Percentiles rank a stretch among this genome's conserved stretches.
Conservation (phyloP, 1,284 basidiomycete genomes). For the Sanghuangporus weigelae region DNA sequence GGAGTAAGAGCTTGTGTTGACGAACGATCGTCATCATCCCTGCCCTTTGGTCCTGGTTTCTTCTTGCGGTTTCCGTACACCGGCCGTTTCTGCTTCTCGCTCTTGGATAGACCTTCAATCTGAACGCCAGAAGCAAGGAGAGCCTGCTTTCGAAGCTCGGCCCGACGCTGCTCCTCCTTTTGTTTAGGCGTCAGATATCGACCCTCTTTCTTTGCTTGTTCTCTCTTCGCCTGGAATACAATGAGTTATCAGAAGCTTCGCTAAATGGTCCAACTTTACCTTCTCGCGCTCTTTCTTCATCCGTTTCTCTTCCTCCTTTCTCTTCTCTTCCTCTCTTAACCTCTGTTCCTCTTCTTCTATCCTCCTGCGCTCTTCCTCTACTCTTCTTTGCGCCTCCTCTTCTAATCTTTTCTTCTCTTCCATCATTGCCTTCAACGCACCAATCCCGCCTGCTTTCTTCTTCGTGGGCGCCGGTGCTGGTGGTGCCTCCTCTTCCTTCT, state of each 20-base stretch:
- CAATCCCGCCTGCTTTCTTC: conserved; percentile 62
- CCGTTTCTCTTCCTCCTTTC: conserved; percentile 79
- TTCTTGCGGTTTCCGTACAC: conserved; percentile 85
- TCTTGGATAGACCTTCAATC: conserved; percentile 80
- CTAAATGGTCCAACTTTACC: conserved; percentile 43
- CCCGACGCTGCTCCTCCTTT: conserved; percentile 89
- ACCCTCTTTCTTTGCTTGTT: conserved; percentile 86
- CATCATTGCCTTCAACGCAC: conserved; percentile 77
- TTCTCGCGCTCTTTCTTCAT: conserved; percentile 89
- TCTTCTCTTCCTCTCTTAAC: conserved; percentile 71
- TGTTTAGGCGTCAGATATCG: conserved; percentile 92
- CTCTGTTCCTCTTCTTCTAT: conserved; percentile 83
- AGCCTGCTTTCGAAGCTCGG: conserved; percentile 89
- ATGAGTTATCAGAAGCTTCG: conserved; percentile 4
- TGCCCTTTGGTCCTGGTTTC: conserved; percentile 42
- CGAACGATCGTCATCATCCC: conserved; percentile 17
- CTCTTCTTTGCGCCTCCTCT: conserved; percentile 65
- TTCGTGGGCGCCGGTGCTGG: conserved; percentile 54
- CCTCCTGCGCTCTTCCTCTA: conserved; percentile 71
- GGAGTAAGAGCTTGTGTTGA: conserved; percentile 22
- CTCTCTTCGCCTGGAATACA: conserved; percentile 64
- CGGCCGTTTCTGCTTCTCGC: conserved; percentile 59
- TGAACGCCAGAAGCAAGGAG: conserved; percentile 86
- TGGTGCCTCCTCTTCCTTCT: conserved; percentile 70
- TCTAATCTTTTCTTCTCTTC: conserved; percentile 85